A percentile compares a stretch with the other conserved stretches of the same genome.
phyloP scores from a whole-genome alignment of 225 moss, liverwort and hornwort species.

The Sphagnum tenellum region DNA sequence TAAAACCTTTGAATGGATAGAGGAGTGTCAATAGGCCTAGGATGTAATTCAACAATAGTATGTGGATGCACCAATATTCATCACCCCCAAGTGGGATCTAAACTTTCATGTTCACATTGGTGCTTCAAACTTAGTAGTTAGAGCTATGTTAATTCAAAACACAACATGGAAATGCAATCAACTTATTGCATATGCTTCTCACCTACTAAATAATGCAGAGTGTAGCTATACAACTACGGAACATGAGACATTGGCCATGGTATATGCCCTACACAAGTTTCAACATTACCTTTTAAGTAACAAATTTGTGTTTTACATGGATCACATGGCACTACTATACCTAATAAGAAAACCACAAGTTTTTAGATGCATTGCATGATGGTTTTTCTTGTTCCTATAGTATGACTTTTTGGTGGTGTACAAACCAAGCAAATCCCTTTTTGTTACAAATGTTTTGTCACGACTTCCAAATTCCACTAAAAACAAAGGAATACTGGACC shows the following conservation, averaged over 20 bases:
- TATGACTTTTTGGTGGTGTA: neutral
- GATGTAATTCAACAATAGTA: neutral
- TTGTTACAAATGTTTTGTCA: neutral
- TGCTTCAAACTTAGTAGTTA: neutral
- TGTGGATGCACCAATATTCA: neutral
- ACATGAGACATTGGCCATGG: neutral
- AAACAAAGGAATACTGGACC: neutral
- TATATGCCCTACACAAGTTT: neutral
- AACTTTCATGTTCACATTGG: neutral
- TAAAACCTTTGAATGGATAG: neutral
- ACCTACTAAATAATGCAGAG: neutral
- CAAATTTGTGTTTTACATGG: too few relatives aligned
- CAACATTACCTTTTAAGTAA: neutral
- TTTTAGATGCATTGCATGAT: neutral
- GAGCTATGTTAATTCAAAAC: neutral
- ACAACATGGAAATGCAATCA: neutral
- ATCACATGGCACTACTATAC: neutral
- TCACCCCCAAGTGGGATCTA: neutral
- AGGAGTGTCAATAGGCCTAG: neutral
- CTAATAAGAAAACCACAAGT: neutral
- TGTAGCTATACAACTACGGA: neutral
- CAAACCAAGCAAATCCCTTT: neutral
- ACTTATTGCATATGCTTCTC: neutral
- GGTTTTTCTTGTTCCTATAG: neutral
- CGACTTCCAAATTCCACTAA: neutral